Evolutionary conservation across 768 basidiomycete species (phyloP), one percentile per base, ranked within the genome.

Genomic region (Serendipita indica): DNA sequence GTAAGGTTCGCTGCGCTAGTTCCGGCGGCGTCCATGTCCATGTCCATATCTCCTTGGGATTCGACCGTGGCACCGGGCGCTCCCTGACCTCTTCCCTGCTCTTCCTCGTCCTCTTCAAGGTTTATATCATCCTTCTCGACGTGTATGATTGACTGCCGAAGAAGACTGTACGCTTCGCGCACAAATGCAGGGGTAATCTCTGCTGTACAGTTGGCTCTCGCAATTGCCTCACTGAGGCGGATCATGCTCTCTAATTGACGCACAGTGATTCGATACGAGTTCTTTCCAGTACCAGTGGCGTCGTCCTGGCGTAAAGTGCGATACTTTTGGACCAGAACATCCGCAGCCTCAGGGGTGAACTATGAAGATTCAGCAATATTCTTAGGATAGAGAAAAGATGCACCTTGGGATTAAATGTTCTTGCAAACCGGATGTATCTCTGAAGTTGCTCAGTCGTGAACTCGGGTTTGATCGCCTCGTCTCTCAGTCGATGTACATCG

Each of bases 91-190:
- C 34, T 16, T 12, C 57, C 57, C 16, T 43, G 39, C 57, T 78
- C 75, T 1, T 78, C 71, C 60, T 90, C 90, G 65, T 94, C 90
- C 64, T 93, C 89, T 66, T 98, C 96, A 69, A 98, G 88, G 68
- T 96, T 91, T 66, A 99, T 84, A 65, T 98, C 94, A 67, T 99
- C 96, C 69, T 98, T 92, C 67, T 99, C 96, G 61, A 99, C 93
- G 66, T 98, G 96, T 65, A 99, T 97, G 71, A 99, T 99, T 1
- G 96, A 98, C 68, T 96, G 93, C 25, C 89, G 82, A 12, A 99
- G 75, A 18, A 99, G 83, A 39, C 82, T 83, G 72, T 88, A 98
- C 1, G 96, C 96, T 71, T 99, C 96, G 37, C 92, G 83, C 20
- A 99, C 94, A 68, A 94, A 93, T 2, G 80, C 84, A 4, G 94